Conservation (phyloP, 164 flowering plant genomes). For the Annona squamosa region DNA sequence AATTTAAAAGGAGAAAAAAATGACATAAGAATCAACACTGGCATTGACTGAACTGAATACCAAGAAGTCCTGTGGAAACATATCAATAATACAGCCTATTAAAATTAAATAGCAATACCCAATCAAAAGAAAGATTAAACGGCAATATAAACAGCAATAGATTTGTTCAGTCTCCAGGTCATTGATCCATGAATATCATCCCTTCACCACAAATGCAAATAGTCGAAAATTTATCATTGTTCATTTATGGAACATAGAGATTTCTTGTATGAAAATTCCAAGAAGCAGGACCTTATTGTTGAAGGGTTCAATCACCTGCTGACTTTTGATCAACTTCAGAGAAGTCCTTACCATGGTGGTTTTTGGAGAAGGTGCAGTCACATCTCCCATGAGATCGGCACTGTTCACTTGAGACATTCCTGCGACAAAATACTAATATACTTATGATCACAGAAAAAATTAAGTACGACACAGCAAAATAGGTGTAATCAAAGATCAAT, state of each 20-base stretch:
- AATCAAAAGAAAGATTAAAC: too few species aligned
- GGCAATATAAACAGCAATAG: too few species aligned
- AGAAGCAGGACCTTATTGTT: not conserved
- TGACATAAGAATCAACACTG: not conserved
- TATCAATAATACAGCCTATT: too few species aligned
- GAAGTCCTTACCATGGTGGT: slow-evolving; percentile 24
- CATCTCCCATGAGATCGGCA: slow-evolving; percentile 32
- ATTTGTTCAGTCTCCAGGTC: too few species aligned
- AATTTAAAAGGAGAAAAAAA: too few species aligned
- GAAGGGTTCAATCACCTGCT: not conserved
- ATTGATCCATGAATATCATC: too few species aligned
- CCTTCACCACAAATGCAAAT: too few species aligned
- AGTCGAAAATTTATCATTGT: too few species aligned
- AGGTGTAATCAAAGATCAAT: slow-evolving; percentile 2
- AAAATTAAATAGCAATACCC: too few species aligned
- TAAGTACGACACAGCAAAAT: not conserved
- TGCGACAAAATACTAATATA: slow-evolving; percentile 10
- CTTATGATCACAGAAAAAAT: not conserved
- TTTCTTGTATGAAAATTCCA: not conserved
- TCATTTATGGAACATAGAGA: not conserved
- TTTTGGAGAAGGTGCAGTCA: slow-evolving; percentile 22
- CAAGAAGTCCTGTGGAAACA: too few species aligned
- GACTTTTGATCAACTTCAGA: not conserved
- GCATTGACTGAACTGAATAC: too few species aligned
- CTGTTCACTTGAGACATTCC: slow-evolving; percentile 37